Base-by-base conservation (phyloP, 148 eudicot genomes). In the Silene uniflora region DNA sequence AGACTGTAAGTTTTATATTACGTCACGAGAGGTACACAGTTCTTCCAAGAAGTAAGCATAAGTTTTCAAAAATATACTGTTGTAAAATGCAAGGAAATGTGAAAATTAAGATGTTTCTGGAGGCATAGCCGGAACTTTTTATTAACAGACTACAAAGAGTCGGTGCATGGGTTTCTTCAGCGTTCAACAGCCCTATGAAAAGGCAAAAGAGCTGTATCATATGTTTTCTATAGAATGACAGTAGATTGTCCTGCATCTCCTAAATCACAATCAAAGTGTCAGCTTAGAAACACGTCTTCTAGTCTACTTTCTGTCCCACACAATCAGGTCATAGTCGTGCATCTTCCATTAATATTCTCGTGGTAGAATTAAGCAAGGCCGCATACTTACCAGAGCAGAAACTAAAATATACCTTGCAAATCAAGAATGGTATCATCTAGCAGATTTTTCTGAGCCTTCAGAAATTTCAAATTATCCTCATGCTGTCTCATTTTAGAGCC, bases 361-460 rank as follows among this genome's bases (percentile, higher is more conserved):
- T 21, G 22, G 54, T 17, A 19, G 52, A 76, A 24, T 42, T 59
- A 67, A 71, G 66, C 27, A 69, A 44, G 25, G 10, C 8, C 10
- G 47, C 42, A 62, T 10, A 62, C 59, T 62, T 74, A 23, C 29
- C 24, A 58, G 11, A 44, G 29, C 21, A 55, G 52, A 35, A 81
- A 12, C 24, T 39, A 22, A 46, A 0, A 27, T n/a, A 44, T 81
- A 91, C 98, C 97, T 89, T 88, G 91, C 88, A 87, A 74, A 81
- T 90, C 92, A 17, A 87, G 85, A 77, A 90, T 88, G 77, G 87
- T 77, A 22, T 88, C 96, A 21, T 95, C 99, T 75, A 92, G 72
- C 64, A 78, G 87, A 79, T 82, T 89, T 58, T 42, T 82, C 75
- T 81, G 86, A 79, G 74, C 54, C 82, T 79, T 92, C 71, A 95